Percentiles rank a stretch among this genome's conserved stretches.
Evolutionary conservation across 148 eudicot species (phyloP).

Genomic region (Cornus kousa): DNA sequence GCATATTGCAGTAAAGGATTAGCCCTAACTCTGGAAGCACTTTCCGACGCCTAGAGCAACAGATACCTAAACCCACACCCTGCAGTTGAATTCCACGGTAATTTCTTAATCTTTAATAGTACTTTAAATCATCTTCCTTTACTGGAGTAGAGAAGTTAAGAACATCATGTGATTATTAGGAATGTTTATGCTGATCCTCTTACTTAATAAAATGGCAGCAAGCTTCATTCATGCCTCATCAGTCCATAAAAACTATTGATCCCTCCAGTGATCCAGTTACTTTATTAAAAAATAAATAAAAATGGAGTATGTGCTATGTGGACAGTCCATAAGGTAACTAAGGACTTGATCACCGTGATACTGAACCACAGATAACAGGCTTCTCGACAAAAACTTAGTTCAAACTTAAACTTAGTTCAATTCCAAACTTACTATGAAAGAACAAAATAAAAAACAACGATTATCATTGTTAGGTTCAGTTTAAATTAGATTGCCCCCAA

Average conservation of each 20-base stretch:
- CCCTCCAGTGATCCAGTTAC: not conserved
- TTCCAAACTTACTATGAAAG: not conserved
- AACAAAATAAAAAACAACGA: not conserved
- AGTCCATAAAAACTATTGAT: not conserved
- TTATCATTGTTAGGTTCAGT: not conserved
- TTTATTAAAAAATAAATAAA: too few relatives aligned
- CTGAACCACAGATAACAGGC: not conserved
- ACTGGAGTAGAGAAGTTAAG: constrained; percentile 17
- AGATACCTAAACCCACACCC: constrained; percentile 45
- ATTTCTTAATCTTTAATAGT: constrained; percentile 30
- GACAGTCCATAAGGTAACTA: not conserved
- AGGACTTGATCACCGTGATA: not conserved
- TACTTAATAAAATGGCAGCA: not conserved
- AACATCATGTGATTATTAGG: constrained; percentile 6
- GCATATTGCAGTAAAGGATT: constrained; percentile 30
- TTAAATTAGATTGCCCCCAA: not conserved
- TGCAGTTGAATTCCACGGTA: constrained; percentile 40
- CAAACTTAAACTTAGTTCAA: not conserved
- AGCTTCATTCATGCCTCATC: constrained; percentile 12
- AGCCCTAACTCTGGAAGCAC: constrained; percentile 39
- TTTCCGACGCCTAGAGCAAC: constrained; percentile 38
- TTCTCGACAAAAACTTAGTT: not conserved
- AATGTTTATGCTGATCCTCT: not conserved
- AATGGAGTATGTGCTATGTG: not conserved
- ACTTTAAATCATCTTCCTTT: constrained; percentile 37